Evolutionary conservation across 192 early-diverging fungal species (phyloP), one percentile per base, ranked within the genome.

Genomic region (Backusella psychrophila): DNA sequence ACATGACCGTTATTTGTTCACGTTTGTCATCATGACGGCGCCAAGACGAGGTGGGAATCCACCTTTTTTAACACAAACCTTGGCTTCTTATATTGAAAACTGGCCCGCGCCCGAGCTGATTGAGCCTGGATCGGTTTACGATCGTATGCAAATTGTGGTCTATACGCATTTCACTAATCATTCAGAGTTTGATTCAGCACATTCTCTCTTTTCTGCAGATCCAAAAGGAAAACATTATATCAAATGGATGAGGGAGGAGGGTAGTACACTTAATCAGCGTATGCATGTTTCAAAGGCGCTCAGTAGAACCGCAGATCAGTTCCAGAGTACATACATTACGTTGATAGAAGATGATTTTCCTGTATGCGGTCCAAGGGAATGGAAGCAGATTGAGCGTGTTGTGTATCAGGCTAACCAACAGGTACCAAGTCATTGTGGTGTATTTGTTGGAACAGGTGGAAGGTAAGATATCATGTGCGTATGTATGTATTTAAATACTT

Each of bases 401-500:
- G 75, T 88, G 15, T 86, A 86, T 65, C 68, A 65, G 33, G 87
- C 87, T 4, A 83, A 86, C 77, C 33, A 69, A 8, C 39, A 77
- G 59, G 72, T 82, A 5, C 81, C 80, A 15, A 72, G 79, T 34
- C 87, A 88, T 76, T 88, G 87, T 69, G 87, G 87, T 15, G 75
- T 88, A 6, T 88, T 88, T 80, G 74, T 88, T 14, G 87, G 85
- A 21, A 88, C 87, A 1, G 87, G 87, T 34, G 87, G 87, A 33
- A 85, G 82, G 74, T 63, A 63, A 63, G 7, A 29, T 11, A 63
- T 49, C 19, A 49, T 49, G 17, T n/a, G 78, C 75, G 15, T n/a
- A n/a, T 1, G 46, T n/a, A 17, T 49, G 46, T n/a, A 17, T 49
- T 49, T n/a, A 49, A 19, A 49, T 49, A n/a, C 17, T 21, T 71